Conservation (phyloP, 2,329 filamentous ascomycete species). For the Mariannaea sp. region DNA sequence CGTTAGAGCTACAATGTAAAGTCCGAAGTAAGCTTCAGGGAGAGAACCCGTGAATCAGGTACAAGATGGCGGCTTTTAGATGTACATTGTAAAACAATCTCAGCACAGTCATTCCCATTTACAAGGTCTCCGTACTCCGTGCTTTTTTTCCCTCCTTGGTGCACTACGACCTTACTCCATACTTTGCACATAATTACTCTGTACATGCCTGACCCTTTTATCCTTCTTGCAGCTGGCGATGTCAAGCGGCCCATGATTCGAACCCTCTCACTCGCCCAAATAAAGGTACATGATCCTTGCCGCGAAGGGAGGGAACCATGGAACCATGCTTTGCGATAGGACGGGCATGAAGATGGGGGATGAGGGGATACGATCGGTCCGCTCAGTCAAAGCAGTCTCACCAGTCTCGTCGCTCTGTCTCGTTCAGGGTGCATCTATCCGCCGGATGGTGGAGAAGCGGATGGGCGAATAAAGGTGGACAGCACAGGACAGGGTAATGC, state of each 20-base stretch:
- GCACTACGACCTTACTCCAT: too few species aligned
- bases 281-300: conserved; percentile 10
- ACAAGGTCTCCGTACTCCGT: too few species aligned
- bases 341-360: conserved; percentile 3
- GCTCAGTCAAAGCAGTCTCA: neutral
- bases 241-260: conserved; percentile 2
- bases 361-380: conserved; percentile 9
- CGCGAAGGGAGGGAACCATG: conserved; percentile 10
- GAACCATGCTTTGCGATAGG: conserved; percentile 19
- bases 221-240: conserved; percentile 13
- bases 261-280: conserved; percentile 12
- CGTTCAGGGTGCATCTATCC: neutral
- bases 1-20: conserved; percentile 12
- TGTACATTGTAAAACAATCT: conserved; percentile 5
- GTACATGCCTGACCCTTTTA: conserved; percentile 1
- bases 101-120: too few species aligned
- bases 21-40: conserved; percentile 6
- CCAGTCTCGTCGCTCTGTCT: neutral
- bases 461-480: conserved; percentile 2
- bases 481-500: neutral
- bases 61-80: neutral
- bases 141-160: too few species aligned
- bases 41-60: conserved; percentile 5
- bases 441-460: conserved; percentile 12
- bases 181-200: too few species aligned